Percentiles rank a stretch among this genome's conserved stretches.
phyloP scores from a whole-genome alignment of 2,329 filamentous ascomycete genomes.

The Diaporthe australafricana region DNA sequence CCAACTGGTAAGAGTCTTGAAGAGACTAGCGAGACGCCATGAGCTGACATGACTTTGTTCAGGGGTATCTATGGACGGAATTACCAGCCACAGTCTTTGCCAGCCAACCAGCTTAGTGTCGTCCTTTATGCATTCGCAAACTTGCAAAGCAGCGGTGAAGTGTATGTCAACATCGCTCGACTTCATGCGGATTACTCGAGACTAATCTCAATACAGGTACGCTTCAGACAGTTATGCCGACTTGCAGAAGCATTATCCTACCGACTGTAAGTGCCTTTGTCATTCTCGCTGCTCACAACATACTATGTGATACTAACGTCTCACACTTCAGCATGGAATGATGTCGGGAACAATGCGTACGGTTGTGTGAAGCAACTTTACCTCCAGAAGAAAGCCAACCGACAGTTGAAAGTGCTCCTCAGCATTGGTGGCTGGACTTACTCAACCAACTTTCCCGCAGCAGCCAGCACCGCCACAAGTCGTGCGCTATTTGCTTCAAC shows the following conservation, averaged over 20 bases:
- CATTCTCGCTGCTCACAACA: rapidly evolving
- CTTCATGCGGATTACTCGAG: no score
- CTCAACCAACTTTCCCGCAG: conserved; percentile 78
- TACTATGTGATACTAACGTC: background rate
- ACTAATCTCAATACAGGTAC: conserved; percentile 58
- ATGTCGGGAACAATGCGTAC: conserved; percentile 78
- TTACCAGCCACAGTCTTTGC: conserved; percentile 78
- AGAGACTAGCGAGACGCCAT: background rate
- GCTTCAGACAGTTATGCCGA: conserved; percentile 79
- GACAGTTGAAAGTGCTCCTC: conserved; percentile 81
- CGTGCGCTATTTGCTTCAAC: conserved; percentile 76
- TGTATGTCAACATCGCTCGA: conserved; percentile 59
- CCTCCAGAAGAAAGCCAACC: conserved; percentile 80
- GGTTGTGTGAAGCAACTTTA: conserved; percentile 85
- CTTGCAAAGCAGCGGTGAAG: conserved; percentile 76
- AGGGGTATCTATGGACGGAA: conserved; percentile 81
- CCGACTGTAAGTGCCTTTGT: conserved; percentile 64
- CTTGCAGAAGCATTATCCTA: conserved; percentile 76
- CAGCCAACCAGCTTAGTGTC: conserved; percentile 77
- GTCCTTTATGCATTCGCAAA: conserved; percentile 88
- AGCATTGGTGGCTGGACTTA: conserved; percentile 91
- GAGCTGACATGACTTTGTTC: background rate
- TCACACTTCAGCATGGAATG: conserved; percentile 63
- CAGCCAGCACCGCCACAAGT: conserved; percentile 71
- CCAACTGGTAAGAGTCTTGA: conserved; percentile 57